These are phyloP conservation scores for Pseudozyma sp. DNA, from an alignment of 1,284 basidiomycete species.

Conservation along the genomic window DNA sequence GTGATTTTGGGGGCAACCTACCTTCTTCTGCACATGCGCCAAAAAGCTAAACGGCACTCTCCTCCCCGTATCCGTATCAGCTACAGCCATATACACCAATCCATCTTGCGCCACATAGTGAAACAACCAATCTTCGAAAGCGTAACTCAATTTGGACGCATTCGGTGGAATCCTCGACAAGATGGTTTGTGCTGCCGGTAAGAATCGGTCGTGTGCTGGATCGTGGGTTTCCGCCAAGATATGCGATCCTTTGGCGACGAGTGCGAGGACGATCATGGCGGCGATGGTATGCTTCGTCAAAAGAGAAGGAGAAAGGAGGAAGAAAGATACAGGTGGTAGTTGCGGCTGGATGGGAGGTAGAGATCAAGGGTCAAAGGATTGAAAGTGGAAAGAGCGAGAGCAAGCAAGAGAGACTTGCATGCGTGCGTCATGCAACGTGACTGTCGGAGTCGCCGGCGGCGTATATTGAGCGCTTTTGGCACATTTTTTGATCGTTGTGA, in stretches of 20 bases:
- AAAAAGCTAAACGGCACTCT: slow-evolving; percentile 95
- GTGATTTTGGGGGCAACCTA: slow-evolving; percentile 41
- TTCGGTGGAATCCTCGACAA: slow-evolving; percentile 93
- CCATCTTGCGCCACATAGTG: slow-evolving; percentile 79
- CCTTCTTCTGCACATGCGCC: slow-evolving; percentile 82
- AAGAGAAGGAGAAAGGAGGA: no score
- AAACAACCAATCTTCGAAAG: slow-evolving; percentile 81
- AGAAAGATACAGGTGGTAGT: background rate
- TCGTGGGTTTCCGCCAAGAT: slow-evolving; percentile 62
- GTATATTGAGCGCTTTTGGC: no score
- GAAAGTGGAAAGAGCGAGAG: background rate
- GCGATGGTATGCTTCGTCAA: no score
- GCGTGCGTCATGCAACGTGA: no score
- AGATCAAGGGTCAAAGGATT: background rate
- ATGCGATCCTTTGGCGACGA: slow-evolving; percentile 55
- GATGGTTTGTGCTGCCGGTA: slow-evolving; percentile 84
- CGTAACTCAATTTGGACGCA: slow-evolving; percentile 89
- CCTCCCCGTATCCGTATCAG: slow-evolving; percentile 79
- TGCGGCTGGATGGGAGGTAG: background rate
- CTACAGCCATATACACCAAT: slow-evolving; percentile 89
- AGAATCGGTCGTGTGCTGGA: slow-evolving; percentile 57
- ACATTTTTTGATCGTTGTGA: no score
- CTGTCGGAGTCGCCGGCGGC: no score
- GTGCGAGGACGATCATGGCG: slow-evolving; percentile 62
- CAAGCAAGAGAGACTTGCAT: no score